A percentile compares a stretch with the other conserved stretches of the same genome.
These are phyloP conservation scores for Tetrapisispora fleetii DNA, from an alignment of 805 yeast genomes.

Conservation along the genomic window DNA sequence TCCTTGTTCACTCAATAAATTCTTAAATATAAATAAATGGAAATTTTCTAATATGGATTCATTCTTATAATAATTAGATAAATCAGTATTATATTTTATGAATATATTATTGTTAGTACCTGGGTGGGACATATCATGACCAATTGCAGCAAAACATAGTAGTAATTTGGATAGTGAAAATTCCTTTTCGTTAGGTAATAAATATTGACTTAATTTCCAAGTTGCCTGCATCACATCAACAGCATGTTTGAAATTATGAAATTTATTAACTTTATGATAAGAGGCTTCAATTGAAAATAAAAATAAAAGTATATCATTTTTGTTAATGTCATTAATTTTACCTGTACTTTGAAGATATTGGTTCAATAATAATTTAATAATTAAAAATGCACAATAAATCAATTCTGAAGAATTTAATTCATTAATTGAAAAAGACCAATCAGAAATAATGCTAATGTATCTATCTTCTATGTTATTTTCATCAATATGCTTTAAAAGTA, in stretches of 20 bases:
- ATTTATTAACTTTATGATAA: constrained; percentile 77
- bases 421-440: constrained; percentile 27
- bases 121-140: constrained; percentile 96
- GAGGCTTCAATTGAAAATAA: constrained; percentile 63
- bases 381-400: constrained; percentile 21
- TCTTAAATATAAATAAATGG: constrained; percentile 59
- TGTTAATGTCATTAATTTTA: constrained; percentile 21
- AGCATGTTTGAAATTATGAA: constrained; percentile 93
- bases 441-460: constrained; percentile 13
- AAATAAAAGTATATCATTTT: constrained; percentile 46
- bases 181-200: constrained; percentile 16
- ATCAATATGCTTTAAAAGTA: background rate
- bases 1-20: constrained; percentile 44
- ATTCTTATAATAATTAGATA: constrained; percentile 52
- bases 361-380: constrained; percentile 12
- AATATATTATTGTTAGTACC: constrained; percentile 82
- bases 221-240: constrained; percentile 92
- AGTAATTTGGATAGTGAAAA: constrained; percentile 41
- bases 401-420: constrained; percentile 19
- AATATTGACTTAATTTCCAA: constrained; percentile 40
- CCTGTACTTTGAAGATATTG: constrained; percentile 5
- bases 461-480: background rate
- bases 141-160: constrained; percentile 70
- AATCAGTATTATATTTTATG: constrained; percentile 47
- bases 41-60: constrained; percentile 72